These are phyloP conservation scores for Alloteropsis angusta DNA, from an alignment of 202 grass and related monocot species.

Conservation along the genomic window DNA sequence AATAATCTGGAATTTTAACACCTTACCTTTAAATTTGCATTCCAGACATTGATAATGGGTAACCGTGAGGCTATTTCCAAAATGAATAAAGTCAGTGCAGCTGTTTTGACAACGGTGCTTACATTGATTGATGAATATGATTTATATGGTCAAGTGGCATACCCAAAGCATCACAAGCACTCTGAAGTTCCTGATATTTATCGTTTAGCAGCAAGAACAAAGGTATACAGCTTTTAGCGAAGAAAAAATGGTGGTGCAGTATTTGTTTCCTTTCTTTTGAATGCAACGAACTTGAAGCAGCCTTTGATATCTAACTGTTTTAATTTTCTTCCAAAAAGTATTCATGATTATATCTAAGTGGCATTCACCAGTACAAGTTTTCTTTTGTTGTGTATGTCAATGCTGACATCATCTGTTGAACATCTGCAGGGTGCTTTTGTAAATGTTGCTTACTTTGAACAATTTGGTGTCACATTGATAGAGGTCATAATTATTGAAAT, in stretches of 20 bases:
- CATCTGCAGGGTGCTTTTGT: slow-evolving; percentile 95
- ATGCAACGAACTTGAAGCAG: slow-evolving; percentile 2
- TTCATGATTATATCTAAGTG: not conserved
- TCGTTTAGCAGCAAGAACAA: slow-evolving; percentile 85
- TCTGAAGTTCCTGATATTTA: slow-evolving; percentile 96
- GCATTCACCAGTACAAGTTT: slow-evolving; percentile 1
- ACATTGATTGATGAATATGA: slow-evolving; percentile 97
- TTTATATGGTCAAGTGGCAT: slow-evolving; percentile 98
- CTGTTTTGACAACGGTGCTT: slow-evolving; percentile 81
- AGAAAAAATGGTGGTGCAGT: not conserved
- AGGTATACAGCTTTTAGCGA: slow-evolving; percentile 37
- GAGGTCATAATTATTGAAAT: slow-evolving; percentile 50
- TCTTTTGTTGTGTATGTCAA: slow-evolving; percentile 5
- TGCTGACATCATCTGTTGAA: not conserved
- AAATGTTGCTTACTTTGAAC: slow-evolving; percentile 97
- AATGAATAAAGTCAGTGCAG: slow-evolving; percentile 82
- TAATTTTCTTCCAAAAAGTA: slow-evolving; percentile 4
- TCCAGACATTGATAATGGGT: slow-evolving; percentile 95
- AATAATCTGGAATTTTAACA: slow-evolving; percentile 18
- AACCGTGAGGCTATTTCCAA: slow-evolving; percentile 95
- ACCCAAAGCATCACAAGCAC: slow-evolving; percentile 94
- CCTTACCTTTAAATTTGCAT: slow-evolving; percentile 25
- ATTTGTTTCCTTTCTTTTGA: not conserved
- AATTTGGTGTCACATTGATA: slow-evolving; percentile 99
- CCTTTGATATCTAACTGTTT: slow-evolving; percentile 13